phyloP scores from a whole-genome alignment of 2,329 filamentous ascomycete genomes.

The Botryotinia calthae region DNA sequence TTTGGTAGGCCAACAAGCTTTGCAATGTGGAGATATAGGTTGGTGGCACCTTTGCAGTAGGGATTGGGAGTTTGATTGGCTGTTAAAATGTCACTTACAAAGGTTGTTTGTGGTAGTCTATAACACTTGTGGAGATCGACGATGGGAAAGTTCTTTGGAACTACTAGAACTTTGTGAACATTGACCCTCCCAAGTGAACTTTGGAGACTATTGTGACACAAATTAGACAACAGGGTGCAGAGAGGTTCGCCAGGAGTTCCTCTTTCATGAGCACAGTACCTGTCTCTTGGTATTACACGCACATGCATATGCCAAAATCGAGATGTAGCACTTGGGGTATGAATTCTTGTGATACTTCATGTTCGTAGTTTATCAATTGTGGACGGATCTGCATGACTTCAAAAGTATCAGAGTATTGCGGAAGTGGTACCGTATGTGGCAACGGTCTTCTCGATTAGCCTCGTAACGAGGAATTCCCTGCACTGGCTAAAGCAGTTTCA shows the following conservation, averaged over 20 bases:
- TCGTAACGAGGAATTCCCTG: neutral
- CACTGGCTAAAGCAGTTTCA: neutral
- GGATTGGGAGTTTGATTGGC: neutral
- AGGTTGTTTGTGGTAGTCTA: neutral
- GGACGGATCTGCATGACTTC: neutral
- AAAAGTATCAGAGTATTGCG: neutral
- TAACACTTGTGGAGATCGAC: conserved; percentile 10
- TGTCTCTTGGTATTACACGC: neutral
- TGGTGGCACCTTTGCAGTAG: neutral
- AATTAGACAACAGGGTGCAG: neutral
- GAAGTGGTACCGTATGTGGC: neutral
- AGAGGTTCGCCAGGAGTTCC: neutral
- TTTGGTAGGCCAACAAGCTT: neutral
- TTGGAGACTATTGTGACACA: neutral
- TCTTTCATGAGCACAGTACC: neutral
- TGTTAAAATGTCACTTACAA: conserved; percentile 1
- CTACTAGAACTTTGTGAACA: conserved; percentile 2
- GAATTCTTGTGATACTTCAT: neutral
- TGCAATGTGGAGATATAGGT: neutral
- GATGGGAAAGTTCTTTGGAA: neutral
- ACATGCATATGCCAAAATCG: conserved; percentile 1
- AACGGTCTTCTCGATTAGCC: neutral
- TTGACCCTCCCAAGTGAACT: neutral
- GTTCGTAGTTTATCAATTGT: neutral
- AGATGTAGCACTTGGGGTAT: neutral